Conservation (phyloP, 495 filamentous ascomycete genomes). For the Aspergillus sclerotiicarbonarius region DNA sequence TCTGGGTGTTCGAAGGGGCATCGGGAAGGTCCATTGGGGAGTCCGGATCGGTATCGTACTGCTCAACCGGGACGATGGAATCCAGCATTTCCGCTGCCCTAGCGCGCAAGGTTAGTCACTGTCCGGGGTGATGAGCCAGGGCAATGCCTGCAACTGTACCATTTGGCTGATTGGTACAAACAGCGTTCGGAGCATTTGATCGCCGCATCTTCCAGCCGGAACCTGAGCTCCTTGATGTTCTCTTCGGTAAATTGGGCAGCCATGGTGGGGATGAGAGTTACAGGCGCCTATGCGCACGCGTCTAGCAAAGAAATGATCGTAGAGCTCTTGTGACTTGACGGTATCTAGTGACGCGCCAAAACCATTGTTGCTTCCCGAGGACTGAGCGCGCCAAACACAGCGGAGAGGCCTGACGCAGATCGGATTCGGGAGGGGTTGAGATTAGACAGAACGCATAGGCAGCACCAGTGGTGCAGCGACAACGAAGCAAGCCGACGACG, state of each 20-base stretch:
- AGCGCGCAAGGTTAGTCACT: background rate
- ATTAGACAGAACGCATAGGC: background rate
- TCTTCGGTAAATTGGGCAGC: slow-evolving; percentile 37
- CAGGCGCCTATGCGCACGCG: too few relatives aligned
- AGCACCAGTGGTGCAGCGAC: background rate
- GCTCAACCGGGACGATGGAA: slow-evolving; percentile 58
- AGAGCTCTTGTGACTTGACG: background rate
- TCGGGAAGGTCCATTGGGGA: slow-evolving; percentile 55
- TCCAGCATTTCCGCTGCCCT: slow-evolving; percentile 96
- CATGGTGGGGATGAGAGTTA: slow-evolving; percentile 23
- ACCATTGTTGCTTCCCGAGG: background rate
- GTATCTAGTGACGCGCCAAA: background rate
- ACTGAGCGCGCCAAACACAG: background rate
- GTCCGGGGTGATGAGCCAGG: background rate
- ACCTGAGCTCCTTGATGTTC: slow-evolving; percentile 50
- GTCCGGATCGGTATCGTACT: slow-evolving; percentile 58
- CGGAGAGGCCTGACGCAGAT: background rate
- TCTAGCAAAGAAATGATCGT: background rate
- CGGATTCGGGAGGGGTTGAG: background rate
- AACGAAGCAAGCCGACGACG: background rate
- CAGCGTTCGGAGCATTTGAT: slow-evolving; percentile 92
- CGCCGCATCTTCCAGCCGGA: slow-evolving; percentile 74
- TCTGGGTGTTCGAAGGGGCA: slow-evolving; percentile 25
- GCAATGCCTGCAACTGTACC: slow-evolving; percentile 51
- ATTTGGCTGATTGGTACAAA: slow-evolving; percentile 95